Evolutionary conservation across 2,329 filamentous ascomycete genomes (phyloP), one percentile per base, ranked within the genome.

Genomic region (Byssoonygena ceratinophila): DNA sequence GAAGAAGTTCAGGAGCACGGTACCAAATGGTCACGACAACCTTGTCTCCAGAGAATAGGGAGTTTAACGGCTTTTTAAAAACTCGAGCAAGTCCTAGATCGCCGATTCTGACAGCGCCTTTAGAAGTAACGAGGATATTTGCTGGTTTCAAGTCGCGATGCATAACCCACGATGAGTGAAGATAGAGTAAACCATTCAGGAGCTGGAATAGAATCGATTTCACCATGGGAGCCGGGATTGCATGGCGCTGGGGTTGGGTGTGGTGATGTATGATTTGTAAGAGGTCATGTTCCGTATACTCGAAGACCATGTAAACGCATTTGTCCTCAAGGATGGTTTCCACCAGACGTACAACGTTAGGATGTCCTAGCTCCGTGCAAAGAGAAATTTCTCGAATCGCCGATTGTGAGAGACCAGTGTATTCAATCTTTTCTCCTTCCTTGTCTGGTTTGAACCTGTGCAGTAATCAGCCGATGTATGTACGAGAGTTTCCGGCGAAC

Each of bases 1-100:
- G 80, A 1, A 98, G 80, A 3, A 98, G 77, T 68, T 98, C 92
- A 0, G 92, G 92, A 0, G 92, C 92, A 20, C 92, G 87, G 64
- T 98, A 98, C 92, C 92, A 98, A 57, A 98, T 98, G 0, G 92
- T 98, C 12, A 98, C 92, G 49, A 98, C 92, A 1, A 98, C 92
- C 67, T 98, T 98, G 61, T 98, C 92, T 49, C 92, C 92, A 16
- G 82, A 86, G 68, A 92, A 98, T 1, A 98, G 78, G 0, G 87
- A 87, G 63, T 94, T 88, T 0, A 97, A 74, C 0, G 92, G 92
- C 65, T 97, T 96, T 71, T 92, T 85, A 69, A 97, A 97, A 1
- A 96, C 76, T 16, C 92, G 83, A 6, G 92, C 92, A 1, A 98
- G 78, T 1, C 92, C 92, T 37, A 98, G 73, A 68, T 98, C 92